Evolutionary conservation across 345 rosid genomes (phyloP).

Genomic region (Fremontodendron californicum): DNA sequence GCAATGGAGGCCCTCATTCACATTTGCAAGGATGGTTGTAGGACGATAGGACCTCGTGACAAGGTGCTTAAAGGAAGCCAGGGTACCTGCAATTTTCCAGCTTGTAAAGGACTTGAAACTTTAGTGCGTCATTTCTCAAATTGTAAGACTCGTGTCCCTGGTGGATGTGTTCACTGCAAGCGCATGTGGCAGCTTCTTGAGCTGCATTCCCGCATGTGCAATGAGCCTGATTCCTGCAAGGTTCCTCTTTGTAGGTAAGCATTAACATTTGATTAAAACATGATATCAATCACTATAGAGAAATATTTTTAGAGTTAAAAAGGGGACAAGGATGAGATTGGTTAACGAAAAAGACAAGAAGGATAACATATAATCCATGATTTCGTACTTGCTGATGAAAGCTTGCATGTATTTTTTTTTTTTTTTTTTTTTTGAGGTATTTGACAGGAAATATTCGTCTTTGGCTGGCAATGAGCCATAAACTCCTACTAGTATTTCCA

Average conservation of each 20-base stretch:
- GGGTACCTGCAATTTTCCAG: slow-evolving; percentile 56
- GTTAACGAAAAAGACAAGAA: background rate
- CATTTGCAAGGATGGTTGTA: slow-evolving; percentile 82
- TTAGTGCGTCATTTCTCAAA: slow-evolving; percentile 73
- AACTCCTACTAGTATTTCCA: background rate
- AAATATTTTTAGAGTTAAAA: background rate
- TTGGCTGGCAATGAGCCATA: background rate
- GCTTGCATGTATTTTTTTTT: background rate
- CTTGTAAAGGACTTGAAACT: slow-evolving; percentile 78
- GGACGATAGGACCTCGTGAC: slow-evolving; percentile 77
- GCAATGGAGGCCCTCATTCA: slow-evolving; percentile 89
- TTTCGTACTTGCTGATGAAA: background rate
- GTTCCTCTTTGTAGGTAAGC: slow-evolving; percentile 85
- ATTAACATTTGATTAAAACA: background rate
- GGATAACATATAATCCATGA: background rate
- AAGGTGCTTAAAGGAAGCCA: slow-evolving; percentile 56
- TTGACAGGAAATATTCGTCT: background rate
- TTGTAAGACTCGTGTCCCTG: slow-evolving; percentile 69
- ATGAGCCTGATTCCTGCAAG: slow-evolving; percentile 65
- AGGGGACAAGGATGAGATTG: background rate
- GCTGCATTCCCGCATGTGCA: slow-evolving; percentile 80
- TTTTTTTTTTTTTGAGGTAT: background rate
- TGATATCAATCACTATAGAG: background rate
- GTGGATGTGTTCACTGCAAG: slow-evolving; percentile 71
- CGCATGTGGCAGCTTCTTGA: slow-evolving; percentile 92